These are phyloP conservation scores for Strigomonas galati DNA, from an alignment of 208 protist species.

Conservation along the genomic window DNA sequence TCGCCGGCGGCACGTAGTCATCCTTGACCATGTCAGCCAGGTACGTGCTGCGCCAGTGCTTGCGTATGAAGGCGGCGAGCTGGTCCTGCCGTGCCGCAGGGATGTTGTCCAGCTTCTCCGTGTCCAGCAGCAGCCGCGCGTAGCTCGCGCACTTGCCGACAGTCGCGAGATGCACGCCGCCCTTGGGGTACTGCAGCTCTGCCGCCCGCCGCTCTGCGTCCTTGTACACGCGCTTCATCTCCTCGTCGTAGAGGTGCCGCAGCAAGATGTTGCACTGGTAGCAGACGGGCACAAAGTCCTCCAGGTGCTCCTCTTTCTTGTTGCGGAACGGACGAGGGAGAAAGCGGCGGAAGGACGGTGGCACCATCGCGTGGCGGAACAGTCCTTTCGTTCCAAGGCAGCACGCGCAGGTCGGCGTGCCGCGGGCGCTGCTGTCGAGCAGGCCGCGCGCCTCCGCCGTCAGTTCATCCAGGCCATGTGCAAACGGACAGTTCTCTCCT, in stretches of 20 bases:
- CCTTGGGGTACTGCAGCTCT: slow-evolving; percentile 4
- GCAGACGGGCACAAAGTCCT: slow-evolving; percentile 39
- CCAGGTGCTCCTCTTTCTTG: slow-evolving; percentile 3
- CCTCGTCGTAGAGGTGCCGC: slow-evolving; percentile 22
- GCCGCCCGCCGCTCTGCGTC: slow-evolving; percentile 7
- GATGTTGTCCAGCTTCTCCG: slow-evolving; percentile 18
- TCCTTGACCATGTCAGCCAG: slow-evolving; percentile 15
- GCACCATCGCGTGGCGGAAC: slow-evolving; percentile 35
- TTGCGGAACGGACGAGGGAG: slow-evolving; percentile 21
- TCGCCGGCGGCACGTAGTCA: background rate
- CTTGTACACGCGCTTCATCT: slow-evolving; percentile 26
- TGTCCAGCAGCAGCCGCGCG: slow-evolving; percentile 24
- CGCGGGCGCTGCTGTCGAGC: slow-evolving; percentile 6
- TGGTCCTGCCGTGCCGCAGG: slow-evolving; percentile 15
- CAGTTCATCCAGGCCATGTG: slow-evolving; percentile 47
- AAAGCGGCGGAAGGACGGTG: slow-evolving; percentile 37
- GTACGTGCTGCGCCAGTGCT: slow-evolving; percentile 28
- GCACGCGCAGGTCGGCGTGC: slow-evolving; percentile 28
- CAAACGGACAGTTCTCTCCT: slow-evolving; percentile 39
- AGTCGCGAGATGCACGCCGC: background rate
- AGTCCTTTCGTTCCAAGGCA: slow-evolving; percentile 32
- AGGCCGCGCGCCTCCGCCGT: slow-evolving; percentile 21
- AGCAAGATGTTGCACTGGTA: slow-evolving; percentile 31
- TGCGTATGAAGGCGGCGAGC: slow-evolving; percentile 21
- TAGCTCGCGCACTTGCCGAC: slow-evolving; percentile 30